A percentile compares a stretch with the other conserved stretches of the same genome.
Evolutionary conservation across 2,329 filamentous ascomycete species (phyloP).

Genomic region (Davidsoniella neocaledoniae): DNA sequence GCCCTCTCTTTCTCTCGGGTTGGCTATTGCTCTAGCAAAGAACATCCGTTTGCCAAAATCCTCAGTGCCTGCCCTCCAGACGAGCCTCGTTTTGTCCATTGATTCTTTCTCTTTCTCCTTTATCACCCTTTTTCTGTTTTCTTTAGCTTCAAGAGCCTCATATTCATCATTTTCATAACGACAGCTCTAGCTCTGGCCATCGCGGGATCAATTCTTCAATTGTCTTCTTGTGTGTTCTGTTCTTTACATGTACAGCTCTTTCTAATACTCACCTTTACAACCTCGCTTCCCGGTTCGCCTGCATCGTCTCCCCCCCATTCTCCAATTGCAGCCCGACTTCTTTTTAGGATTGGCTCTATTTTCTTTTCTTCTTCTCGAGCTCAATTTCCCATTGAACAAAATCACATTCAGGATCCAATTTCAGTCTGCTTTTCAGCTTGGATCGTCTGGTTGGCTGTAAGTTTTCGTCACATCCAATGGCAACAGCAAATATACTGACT

Average conservation of each 20-base stretch:
- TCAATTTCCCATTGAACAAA: background rate
- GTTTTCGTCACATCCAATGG: background rate
- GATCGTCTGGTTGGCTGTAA: conserved; percentile 1
- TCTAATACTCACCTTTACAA: conserved; percentile 6
- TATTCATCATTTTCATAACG: conserved; percentile 2
- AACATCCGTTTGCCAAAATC: conserved; percentile 9
- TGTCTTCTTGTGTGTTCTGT: conserved; percentile 9
- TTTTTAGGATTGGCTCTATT: background rate
- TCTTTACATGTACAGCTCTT: conserved; percentile 13
- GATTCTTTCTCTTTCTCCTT: background rate
- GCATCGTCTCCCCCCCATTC: background rate
- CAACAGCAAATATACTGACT: too few relatives aligned
- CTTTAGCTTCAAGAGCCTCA: background rate
- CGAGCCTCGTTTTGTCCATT: conserved; percentile 3
- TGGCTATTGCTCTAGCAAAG: too few relatives aligned
- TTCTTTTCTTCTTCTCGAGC: background rate
- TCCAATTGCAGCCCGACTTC: background rate
- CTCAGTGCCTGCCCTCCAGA: conserved; percentile 3
- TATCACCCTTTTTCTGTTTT: background rate
- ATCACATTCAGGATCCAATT: background rate
- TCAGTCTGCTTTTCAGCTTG: background rate
- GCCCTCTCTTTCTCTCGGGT: background rate
- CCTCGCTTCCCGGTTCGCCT: background rate
- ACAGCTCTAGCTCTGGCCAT: conserved; percentile 8
- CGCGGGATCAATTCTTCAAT: conserved; percentile 7